Percentiles rank a stretch among this genome's conserved stretches.
Conservation (phyloP, 2,329 filamentous ascomycete species). For the Lojkania enalia region DNA sequence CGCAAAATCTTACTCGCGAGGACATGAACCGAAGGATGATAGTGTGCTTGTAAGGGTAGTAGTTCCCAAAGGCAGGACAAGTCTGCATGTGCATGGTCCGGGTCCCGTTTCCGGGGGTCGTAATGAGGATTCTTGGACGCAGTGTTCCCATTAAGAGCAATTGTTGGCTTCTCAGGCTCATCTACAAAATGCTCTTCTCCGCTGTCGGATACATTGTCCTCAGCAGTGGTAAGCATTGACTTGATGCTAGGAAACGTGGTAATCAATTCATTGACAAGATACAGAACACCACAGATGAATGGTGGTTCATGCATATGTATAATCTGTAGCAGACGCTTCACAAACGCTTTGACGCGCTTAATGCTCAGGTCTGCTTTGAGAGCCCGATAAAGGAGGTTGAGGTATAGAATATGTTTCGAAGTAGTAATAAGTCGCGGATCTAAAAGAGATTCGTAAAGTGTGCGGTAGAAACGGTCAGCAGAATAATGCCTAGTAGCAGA, state of each 20-base stretch:
- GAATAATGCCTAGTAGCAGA: constrained; percentile 78
- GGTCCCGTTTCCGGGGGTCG: constrained; percentile 87
- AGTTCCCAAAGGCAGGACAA: constrained; percentile 92
- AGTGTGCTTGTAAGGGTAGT: constrained; percentile 78
- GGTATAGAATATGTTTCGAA: constrained; percentile 92
- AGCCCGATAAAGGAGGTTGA: constrained; percentile 87
- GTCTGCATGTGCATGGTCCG: constrained; percentile 90
- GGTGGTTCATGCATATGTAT: constrained; percentile 86
- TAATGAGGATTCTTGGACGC: constrained; percentile 54
- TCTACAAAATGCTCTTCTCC: constrained; percentile 75
- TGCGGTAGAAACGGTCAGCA: constrained; percentile 90
- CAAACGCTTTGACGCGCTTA: constrained; percentile 91
- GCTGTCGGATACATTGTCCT: constrained; percentile 76
- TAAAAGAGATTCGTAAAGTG: constrained; percentile 90
- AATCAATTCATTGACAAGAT: constrained; percentile 81
- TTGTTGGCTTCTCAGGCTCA: constrained; percentile 54
- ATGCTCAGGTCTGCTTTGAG: constrained; percentile 89
- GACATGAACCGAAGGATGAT: constrained; percentile 88
- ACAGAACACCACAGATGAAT: constrained; percentile 91
- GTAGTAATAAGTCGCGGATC: constrained; percentile 86
- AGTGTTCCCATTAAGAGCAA: constrained; percentile 25
- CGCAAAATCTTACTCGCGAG: constrained; percentile 74
- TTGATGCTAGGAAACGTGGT: constrained; percentile 77
- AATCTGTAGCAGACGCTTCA: constrained; percentile 88
- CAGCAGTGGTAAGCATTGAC: constrained; percentile 67